Conservation (phyloP, 202 grass and related monocot genomes). For the Panicum virgatum region DNA sequence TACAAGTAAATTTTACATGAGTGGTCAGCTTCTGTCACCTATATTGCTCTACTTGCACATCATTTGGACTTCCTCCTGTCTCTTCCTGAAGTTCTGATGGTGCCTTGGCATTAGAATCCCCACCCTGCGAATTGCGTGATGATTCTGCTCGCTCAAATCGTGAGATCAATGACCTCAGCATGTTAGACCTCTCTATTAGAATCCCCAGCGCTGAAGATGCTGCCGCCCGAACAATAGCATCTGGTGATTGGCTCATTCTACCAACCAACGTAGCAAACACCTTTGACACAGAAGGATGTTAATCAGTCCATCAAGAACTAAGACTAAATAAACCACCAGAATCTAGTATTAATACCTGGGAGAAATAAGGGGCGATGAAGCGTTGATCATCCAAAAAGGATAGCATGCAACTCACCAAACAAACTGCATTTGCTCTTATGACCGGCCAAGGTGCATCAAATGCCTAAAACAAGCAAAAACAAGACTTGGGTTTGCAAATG, state of each 20-base stretch:
- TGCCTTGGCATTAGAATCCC: constrained; percentile 36
- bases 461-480: constrained; percentile 56
- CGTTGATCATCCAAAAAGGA: constrained; percentile 88
- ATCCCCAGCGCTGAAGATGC: constrained; percentile 79
- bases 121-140: constrained; percentile 45
- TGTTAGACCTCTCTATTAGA: constrained; percentile 77
- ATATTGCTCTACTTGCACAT: constrained; percentile 26
- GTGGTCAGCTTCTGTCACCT: not conserved
- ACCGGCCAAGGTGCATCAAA: constrained; percentile 94
- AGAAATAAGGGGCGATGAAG: constrained; percentile 86
- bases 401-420: constrained; percentile 84
- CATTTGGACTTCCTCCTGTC: constrained; percentile 13
- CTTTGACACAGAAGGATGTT: constrained; percentile 40
- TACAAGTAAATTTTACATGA: constrained; percentile 42
- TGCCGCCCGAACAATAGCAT: constrained; percentile 75
- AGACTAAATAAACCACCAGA: constrained; percentile 26
- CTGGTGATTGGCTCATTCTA: constrained; percentile 76
- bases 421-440: constrained; percentile 94
- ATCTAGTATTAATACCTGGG: constrained; percentile 64
- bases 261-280: constrained; percentile 78
- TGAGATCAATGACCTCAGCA: constrained; percentile 51
- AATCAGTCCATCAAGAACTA: not conserved
- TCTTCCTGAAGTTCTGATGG: constrained; percentile 39
- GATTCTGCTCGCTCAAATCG: constrained; percentile 58
- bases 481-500: constrained; percentile 41